Base-by-base conservation (phyloP, 257 asterid genomes). In the Coffea canephora region DNA sequence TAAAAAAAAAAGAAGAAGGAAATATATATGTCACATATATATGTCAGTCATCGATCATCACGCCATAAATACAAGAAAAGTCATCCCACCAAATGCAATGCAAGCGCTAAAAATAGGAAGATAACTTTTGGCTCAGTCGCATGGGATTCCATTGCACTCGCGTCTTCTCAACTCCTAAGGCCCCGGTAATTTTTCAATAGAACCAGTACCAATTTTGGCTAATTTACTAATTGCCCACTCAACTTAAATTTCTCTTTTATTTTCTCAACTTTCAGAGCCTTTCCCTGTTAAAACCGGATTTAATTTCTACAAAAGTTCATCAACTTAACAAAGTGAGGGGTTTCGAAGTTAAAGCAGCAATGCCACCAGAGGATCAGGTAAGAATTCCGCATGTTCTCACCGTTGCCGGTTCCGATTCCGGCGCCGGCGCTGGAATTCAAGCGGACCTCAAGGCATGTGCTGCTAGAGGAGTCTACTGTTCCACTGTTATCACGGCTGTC, bases 371-470 rank as follows among this genome's bases (percentile, higher is more conserved):
- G 18, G 78, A 80, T 65, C 78, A 68, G 65, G 81, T 84, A 21
- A 94, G 90, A 70, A 86, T 94, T 48, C 98, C 99, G 9, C 99
- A 93, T 80, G 99, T 93, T 18, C 88, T 95, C 66, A 89, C 96
- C 6, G 91, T 93, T n/a, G 97, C 99, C 43, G 99, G 99, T 34
- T 95, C 99, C 70, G 99, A 95, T 81, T 93, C 99, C 71, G 93
- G 98, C 52, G 90, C 92, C 79, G 98, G 99, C 39, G 99, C 99
- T 8, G 98, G 98, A 25, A 93, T 95, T 74, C 99, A 95, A 87
- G 98, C 99, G 25, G 99, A 95, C 87, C 78, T 95, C 74, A 95
- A 95, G 85, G 86, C 99, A 36, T 95, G 99, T 83, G 91, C 98
- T 19, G 91, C 96, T 7, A 87, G 97, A 57, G 97, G 97, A 41